Percentiles rank a stretch among this genome's conserved stretches.
phyloP scores from a whole-genome alignment of 2,329 filamentous ascomycete species.

The Aspergillus pseudotamarii region DNA sequence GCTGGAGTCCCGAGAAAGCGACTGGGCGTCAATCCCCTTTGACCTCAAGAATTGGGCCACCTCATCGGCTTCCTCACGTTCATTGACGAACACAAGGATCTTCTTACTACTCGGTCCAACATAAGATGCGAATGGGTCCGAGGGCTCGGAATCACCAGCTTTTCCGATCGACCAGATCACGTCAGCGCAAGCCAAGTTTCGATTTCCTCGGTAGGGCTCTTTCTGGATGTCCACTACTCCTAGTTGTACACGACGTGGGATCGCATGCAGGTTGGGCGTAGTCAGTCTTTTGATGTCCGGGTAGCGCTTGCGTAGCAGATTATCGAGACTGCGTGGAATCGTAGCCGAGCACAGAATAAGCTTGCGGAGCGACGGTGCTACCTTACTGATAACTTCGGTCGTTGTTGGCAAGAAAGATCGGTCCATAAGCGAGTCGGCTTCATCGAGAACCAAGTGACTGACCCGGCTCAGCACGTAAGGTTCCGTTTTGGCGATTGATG shows the following conservation, averaged over 20 bases:
- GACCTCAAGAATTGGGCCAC: slow-evolving; percentile 75
- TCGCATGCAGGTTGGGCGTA: slow-evolving; percentile 93
- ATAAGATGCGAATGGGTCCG: slow-evolving; percentile 36
- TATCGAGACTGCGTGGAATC: slow-evolving; percentile 87
- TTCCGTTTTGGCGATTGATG: slow-evolving; percentile 84
- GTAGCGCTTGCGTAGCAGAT: slow-evolving; percentile 77
- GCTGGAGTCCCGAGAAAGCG: slow-evolving; percentile 80
- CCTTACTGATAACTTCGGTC: slow-evolving; percentile 77
- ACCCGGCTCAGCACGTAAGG: slow-evolving; percentile 93
- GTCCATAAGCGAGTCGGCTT: slow-evolving; percentile 94
- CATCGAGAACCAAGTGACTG: slow-evolving; percentile 84
- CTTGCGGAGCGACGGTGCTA: slow-evolving; percentile 78
- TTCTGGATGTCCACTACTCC: slow-evolving; percentile 89
- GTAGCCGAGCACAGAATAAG: slow-evolving; percentile 94
- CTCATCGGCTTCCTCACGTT: slow-evolving; percentile 83
- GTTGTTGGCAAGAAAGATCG: slow-evolving; percentile 87
- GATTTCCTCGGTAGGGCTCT: slow-evolving; percentile 92
- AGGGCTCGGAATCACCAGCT: slow-evolving; percentile 57
- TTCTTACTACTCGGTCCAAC: slow-evolving; percentile 69
- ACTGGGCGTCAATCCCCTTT: slow-evolving; percentile 87
- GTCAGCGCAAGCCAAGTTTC: slow-evolving; percentile 89
- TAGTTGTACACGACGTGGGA: slow-evolving; percentile 90
- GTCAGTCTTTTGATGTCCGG: slow-evolving; percentile 83
- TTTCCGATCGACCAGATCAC: slow-evolving; percentile 92
- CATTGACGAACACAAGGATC: slow-evolving; percentile 94